Conservation (phyloP, 305 asterid species). For the Solanum aculeatissimum region DNA sequence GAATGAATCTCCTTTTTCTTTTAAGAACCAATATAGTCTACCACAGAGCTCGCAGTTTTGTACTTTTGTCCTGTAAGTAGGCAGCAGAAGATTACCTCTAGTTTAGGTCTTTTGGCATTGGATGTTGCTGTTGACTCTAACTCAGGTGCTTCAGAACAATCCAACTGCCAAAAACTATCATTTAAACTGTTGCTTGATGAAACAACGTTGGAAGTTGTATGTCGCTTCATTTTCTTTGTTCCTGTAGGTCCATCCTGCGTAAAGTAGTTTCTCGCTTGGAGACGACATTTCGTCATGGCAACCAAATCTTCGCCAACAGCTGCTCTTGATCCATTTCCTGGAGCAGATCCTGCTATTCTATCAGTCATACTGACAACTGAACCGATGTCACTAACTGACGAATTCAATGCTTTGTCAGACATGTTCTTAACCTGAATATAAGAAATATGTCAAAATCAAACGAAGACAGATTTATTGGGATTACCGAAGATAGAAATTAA, state of each 20-base stretch:
- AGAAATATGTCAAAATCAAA: not conserved
- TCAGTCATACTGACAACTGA: conserved; percentile 94
- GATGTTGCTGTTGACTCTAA: conserved; percentile 96
- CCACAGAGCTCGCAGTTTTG: not conserved
- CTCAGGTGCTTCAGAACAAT: conserved; percentile 61
- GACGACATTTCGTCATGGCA: conserved; percentile 86
- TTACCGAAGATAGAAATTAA: not conserved
- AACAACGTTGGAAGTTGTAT: conserved; percentile 69
- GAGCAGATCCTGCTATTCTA: conserved; percentile 97
- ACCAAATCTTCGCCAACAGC: conserved; percentile 98
- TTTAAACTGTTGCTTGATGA: conserved; percentile 69
- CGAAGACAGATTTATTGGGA: not conserved
- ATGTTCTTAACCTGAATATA: conserved; percentile 59
- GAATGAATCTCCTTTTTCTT: not conserved
- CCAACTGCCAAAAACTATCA: conserved; percentile 50
- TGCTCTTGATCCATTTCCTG: conserved; percentile 96
- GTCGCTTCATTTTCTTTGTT: conserved; percentile 85
- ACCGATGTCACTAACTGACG: conserved; percentile 76
- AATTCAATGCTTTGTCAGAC: conserved; percentile 59
- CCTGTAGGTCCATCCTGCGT: conserved; percentile 76
- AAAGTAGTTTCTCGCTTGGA: conserved; percentile 76
- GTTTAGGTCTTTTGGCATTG: conserved; percentile 41
- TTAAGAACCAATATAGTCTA: not conserved
- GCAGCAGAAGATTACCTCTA: conserved; percentile 43
- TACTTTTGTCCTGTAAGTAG: not conserved